phyloP scores from a whole-genome alignment of 2,329 filamentous ascomycete species.

The Penicillium thymicola region DNA sequence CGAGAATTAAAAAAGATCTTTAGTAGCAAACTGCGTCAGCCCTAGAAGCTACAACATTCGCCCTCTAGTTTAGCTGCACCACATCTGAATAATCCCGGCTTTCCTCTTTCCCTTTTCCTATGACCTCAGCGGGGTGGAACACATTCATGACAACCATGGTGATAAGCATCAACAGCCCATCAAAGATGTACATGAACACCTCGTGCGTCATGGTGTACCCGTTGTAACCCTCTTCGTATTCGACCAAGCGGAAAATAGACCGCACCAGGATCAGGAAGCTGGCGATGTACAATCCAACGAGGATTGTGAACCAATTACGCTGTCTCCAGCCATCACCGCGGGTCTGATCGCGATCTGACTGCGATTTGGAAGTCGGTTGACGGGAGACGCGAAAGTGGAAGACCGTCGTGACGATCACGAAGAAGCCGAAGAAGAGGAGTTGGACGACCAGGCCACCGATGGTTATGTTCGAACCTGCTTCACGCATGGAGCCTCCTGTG shows the following conservation, averaged over 20 bases:
- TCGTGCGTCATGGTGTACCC: constrained; percentile 31
- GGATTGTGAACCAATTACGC: constrained; percentile 19
- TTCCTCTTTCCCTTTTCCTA: constrained; percentile 17
- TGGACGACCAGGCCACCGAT: constrained; percentile 58
- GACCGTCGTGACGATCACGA: constrained; percentile 49
- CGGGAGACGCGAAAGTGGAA: constrained; percentile 50
- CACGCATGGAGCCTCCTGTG: constrained; percentile 14
- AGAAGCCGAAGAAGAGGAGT: constrained; percentile 57
- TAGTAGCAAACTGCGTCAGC: not conserved
- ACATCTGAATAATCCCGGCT: constrained; percentile 2
- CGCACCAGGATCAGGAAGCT: constrained; percentile 27
- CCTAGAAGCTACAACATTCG: too few species aligned
- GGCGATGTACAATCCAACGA: constrained; percentile 18
- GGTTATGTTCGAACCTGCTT: constrained; percentile 43
- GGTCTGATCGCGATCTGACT: constrained; percentile 8
- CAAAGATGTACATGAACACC: constrained; percentile 29
- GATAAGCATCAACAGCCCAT: constrained; percentile 27
- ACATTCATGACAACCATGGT: constrained; percentile 25
- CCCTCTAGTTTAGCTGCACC: constrained; percentile 4
- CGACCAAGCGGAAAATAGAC: constrained; percentile 29
- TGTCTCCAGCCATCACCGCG: constrained; percentile 13
- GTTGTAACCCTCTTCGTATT: constrained; percentile 26
- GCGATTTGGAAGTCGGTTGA: constrained; percentile 11
- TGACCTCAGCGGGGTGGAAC: constrained; percentile 20
- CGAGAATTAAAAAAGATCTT: not conserved